A percentile compares a stretch with the other conserved stretches of the same genome.
Evolutionary conservation across 768 basidiomycete genomes (phyloP).

Genomic region (Mycena albidolilacea): DNA sequence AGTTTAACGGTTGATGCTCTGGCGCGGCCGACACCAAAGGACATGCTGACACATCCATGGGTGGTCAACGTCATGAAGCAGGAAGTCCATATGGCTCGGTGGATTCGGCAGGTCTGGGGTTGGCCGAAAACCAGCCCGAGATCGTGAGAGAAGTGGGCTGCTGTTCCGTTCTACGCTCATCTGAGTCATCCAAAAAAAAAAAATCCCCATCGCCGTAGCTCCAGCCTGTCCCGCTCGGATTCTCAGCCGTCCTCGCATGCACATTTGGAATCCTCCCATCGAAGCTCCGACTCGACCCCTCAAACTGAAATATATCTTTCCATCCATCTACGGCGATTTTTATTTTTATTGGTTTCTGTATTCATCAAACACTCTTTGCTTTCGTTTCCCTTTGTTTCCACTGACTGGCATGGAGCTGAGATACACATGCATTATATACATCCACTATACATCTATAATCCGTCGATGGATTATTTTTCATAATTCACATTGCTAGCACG

Average conservation of each 20-base stretch:
- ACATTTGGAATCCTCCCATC: background rate
- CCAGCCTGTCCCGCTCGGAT: constrained; percentile 23
- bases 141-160: constrained; percentile 61
- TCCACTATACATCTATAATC: background rate
- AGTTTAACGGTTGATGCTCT: constrained; percentile 81
- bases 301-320: background rate
- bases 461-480: too few species aligned
- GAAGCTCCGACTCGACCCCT: background rate
- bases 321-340: background rate
- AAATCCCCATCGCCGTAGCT: background rate
- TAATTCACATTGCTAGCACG: too few species aligned
- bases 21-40: constrained; percentile 83
- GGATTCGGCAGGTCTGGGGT: constrained; percentile 89
- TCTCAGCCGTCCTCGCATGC: constrained; percentile 20
- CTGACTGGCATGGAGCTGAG: constrained; percentile 27
- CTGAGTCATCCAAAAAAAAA: background rate
- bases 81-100: constrained; percentile 90
- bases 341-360: constrained; percentile 6
- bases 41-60: constrained; percentile 90
- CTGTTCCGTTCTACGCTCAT: background rate
- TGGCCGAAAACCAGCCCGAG: constrained; percentile 71
- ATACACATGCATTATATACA: constrained; percentile 34
- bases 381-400: background rate
- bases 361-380: constrained; percentile 15
- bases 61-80: constrained; percentile 81